Evolutionary conservation across 1,284 basidiomycete genomes (phyloP), one percentile per base, ranked within the genome.

Genomic region (Ganoderma lingzhi): DNA sequence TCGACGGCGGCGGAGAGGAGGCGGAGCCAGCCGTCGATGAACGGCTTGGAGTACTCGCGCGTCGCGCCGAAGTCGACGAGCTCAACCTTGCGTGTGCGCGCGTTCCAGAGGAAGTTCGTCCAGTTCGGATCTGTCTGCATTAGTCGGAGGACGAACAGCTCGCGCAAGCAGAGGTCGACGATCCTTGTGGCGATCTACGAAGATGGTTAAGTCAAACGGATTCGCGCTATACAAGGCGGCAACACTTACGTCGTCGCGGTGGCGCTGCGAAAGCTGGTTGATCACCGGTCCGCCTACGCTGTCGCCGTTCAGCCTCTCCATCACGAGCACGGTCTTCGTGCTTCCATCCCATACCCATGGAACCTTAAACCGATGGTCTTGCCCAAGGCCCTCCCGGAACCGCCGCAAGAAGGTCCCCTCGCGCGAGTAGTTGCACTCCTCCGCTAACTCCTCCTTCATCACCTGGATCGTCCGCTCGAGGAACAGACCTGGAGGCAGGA

Each of bases 111-210:
- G 83, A 99, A 99, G 80, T 99, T 99, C 30, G 94, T 95, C 94
- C 95, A 99, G 78, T 99, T 99, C 1, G 98, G 97, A 80, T 99
- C 97, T 0, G 97, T 99, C 81, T 99, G 98, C 98, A 99, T 99
- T 60, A 94, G 84, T 32, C 94, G 86, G 83, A 97, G 98, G 69
- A 91, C 85, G 81, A 99, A 98, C 15, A 99, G 88, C 79, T 99
- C 97, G 68, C 88, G 90, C 53, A 99, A 84, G 76, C 96, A 98
- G 3, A 99, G 87, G 63, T 95, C 92, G 63, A 99, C 86, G 64
- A 98, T 88, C 63, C 90, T 86, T 2, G 87, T 83, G 2, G 96
- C 95, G 76, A 99, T 97, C 94, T 97, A 37, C 23, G 28, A 44
- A 41, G n/a, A 15, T 19, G 37, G 2, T 10, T 6, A 28, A 14